phyloP scores from a whole-genome alignment of 352 stramenopile species.

The Phytophthora parvispora region DNA sequence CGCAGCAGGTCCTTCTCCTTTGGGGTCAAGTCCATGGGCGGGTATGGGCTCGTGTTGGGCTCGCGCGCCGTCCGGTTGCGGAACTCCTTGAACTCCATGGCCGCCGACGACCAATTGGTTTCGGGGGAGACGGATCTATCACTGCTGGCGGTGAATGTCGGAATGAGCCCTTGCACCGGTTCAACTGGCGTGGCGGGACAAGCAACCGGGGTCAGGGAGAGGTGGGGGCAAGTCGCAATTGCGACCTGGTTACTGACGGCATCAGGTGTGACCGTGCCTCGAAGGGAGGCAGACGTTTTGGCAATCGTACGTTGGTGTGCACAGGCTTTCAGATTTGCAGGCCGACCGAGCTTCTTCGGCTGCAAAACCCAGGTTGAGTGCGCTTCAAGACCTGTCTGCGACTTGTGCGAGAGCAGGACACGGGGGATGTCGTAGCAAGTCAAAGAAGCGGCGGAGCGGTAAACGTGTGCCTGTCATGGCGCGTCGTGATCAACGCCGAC shows the following conservation, averaged over 20 bases:
- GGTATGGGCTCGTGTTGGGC: constrained; percentile 34
- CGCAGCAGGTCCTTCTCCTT: constrained; percentile 32
- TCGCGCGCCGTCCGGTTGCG: constrained; percentile 24
- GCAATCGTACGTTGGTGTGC: constrained; percentile 32
- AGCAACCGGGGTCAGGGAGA: constrained; percentile 13
- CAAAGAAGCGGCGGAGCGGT: constrained; percentile 14
- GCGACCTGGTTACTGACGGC: background rate
- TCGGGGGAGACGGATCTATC: constrained; percentile 2
- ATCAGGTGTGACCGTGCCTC: too few species aligned
- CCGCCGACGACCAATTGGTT: constrained; percentile 1
- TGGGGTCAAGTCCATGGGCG: constrained; percentile 26
- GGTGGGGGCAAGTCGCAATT: constrained; percentile 10
- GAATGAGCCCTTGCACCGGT: constrained; percentile 19
- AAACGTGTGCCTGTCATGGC: background rate
- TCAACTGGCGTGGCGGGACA: constrained; percentile 1
- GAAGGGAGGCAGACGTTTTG: constrained; percentile 19
- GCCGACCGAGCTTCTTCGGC: background rate
- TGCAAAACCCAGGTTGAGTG: constrained; percentile 19
- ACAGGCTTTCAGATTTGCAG: constrained; percentile 29
- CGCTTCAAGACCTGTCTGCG: constrained; percentile 22
- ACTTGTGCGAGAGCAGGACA: constrained; percentile 7
- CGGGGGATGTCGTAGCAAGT: constrained; percentile 20
- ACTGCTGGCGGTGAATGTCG: constrained; percentile 16
- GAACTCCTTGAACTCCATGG: constrained; percentile 37
- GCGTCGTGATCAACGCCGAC: background rate